Evolutionary conservation across 2,329 filamentous ascomycete species (phyloP), one percentile per base, ranked within the genome.

Genomic region (Paracorniculantispora psalliotae): DNA sequence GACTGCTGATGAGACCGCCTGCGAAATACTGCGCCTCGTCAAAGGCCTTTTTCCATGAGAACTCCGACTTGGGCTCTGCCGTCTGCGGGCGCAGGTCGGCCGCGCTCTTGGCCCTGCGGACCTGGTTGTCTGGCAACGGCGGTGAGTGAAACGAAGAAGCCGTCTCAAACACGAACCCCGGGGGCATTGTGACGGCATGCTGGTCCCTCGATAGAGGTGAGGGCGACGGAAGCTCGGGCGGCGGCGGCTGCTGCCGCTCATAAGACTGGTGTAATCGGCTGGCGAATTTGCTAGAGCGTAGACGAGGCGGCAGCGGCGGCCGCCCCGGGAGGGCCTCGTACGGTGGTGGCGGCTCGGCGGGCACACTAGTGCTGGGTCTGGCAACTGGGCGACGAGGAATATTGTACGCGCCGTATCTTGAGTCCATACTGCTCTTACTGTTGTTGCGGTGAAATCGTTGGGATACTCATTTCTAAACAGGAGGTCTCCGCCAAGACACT

Each of bases 11-110:
- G 23, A 90, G 75, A 0, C 87, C 86, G 2, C 84, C 83, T 1
- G 86, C 84, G 61, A 89, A 84, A 68, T 88, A 83, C 37, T 83
- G 78, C 0, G 84, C 85, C 65, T 89, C 85, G 8, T 78, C 76
- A 1, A 83, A 63, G 0, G 80, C 79, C 1, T 72, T 70, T 59
- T 81, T 79, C 77, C 79, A 81, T 54, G 66, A 66, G 1, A 68
- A 70, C 8, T 65, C 51, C 3, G 62, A 62, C 10, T 67, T 68
- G 2, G 65, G 60, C 12, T 2, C 25, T 6, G n/a, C 21, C 9
- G 43, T 59, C 25, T 44, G 46, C 26, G 50, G 33, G n/a, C 43
- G 53, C 15, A 56, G 21, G 21, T 56, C 68, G 2, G 70, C 71
- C 4, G 71, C 72, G 55, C 69, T 72, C 62, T 70, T 71, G 19